These are phyloP conservation scores for Talaromyces sp. DNA, from an alignment of 2,329 filamentous ascomycete genomes.

Conservation along the genomic window DNA sequence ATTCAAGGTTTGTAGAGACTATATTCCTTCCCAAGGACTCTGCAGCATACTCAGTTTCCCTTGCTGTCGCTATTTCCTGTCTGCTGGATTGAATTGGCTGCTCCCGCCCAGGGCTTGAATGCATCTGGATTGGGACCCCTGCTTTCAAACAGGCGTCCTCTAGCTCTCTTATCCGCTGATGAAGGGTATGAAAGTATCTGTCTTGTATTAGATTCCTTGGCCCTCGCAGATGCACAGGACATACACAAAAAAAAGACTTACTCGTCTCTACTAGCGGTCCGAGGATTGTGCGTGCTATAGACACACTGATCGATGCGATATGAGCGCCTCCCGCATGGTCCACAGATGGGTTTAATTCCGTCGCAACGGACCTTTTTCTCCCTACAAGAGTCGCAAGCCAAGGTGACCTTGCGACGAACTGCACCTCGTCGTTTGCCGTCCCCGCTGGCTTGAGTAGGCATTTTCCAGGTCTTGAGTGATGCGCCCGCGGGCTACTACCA, in stretches of 20 bases:
- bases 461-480: too few species aligned
- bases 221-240: neutral
- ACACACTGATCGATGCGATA: constrained; percentile 31
- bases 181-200: constrained; percentile 20
- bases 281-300: constrained; percentile 34
- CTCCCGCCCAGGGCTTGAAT: neutral
- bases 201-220: too few species aligned
- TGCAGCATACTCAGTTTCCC: neutral
- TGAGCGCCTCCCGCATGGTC: constrained; percentile 34
- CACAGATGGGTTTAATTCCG: constrained; percentile 42
- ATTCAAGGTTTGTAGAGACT: neutral
- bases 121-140: constrained; percentile 10
- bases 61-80: neutral
- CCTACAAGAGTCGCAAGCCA: constrained; percentile 41
- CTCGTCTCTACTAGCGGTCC: constrained; percentile 33
- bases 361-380: constrained; percentile 41
- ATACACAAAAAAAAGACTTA: neutral
- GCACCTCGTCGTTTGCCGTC: neutral
- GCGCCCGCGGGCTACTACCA: too few species aligned
- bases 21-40: neutral
- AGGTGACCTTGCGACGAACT: constrained; percentile 22
- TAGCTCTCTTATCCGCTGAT: constrained; percentile 23
- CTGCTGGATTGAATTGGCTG: neutral
- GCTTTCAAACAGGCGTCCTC: constrained; percentile 20
- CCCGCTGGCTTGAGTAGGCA: neutral